Evolutionary conservation across 2,329 filamentous ascomycete species (phyloP).

Genomic region (Exutisphaerella laricina): DNA sequence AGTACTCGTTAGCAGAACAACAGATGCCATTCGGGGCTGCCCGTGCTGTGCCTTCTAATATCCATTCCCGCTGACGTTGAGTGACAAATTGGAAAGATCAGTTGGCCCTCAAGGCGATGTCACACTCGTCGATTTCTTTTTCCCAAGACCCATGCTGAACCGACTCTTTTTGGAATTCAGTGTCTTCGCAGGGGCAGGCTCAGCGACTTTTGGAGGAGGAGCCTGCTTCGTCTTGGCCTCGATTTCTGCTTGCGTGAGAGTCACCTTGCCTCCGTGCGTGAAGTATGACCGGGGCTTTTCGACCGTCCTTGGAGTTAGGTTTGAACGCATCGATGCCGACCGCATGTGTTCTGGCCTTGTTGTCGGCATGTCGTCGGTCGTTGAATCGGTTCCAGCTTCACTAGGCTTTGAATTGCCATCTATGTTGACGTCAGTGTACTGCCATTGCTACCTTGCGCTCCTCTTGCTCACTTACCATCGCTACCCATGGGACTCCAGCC

Average conservation of each 20-base stretch:
- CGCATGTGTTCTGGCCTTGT: conserved; percentile 8
- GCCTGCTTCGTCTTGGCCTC: conserved; percentile 7
- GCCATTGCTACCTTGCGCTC: too few relatives aligned
- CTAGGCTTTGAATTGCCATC: conserved; percentile 24
- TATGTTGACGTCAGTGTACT: too few relatives aligned
- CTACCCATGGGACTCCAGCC: conserved; percentile 23
- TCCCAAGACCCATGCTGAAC: conserved; percentile 24
- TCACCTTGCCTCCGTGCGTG: conserved; percentile 26
- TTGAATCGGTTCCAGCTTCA: conserved; percentile 15
- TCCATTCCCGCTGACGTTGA: too few relatives aligned
- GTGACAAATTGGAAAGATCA: too few relatives aligned
- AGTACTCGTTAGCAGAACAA: too few relatives aligned
- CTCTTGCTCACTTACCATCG: conserved; percentile 20
- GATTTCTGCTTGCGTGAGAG: conserved; percentile 13
- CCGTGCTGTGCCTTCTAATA: too few relatives aligned
- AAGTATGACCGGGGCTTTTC: conserved; percentile 27
- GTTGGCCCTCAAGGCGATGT: too few relatives aligned
- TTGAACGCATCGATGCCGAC: conserved; percentile 9
- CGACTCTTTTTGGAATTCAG: conserved; percentile 28
- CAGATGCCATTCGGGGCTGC: too few relatives aligned
- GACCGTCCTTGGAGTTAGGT: conserved; percentile 8
- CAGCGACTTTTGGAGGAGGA: conserved; percentile 3
- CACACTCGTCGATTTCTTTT: conserved; percentile 14
- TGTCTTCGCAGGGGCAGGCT: conserved; percentile 5
- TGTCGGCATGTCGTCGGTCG: conserved; percentile 5